phyloP scores from a whole-genome alignment of 2,329 filamentous ascomycete species.

The Alternaria longipes region DNA sequence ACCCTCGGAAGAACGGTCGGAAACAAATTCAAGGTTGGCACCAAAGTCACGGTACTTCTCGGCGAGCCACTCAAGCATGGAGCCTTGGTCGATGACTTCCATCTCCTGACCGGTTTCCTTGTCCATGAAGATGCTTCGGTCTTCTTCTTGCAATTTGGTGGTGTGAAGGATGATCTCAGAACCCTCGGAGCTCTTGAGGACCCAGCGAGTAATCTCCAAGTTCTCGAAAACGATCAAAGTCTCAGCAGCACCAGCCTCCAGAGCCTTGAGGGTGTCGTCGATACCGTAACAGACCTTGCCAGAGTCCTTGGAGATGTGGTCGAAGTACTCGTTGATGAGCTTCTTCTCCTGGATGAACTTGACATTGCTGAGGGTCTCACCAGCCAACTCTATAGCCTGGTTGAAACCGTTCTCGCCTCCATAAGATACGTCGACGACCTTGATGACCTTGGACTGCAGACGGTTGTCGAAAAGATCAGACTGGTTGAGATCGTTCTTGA shows the following conservation, averaged over 20 bases:
- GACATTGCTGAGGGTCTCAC: constrained; percentile 97
- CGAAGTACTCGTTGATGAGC: constrained; percentile 98
- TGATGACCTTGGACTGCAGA: constrained; percentile 94
- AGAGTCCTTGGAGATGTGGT: constrained; percentile 97
- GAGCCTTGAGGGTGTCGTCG: constrained; percentile 94
- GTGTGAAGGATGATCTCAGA: constrained; percentile 81
- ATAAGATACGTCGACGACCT: constrained; percentile 98
- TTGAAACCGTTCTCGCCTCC: constrained; percentile 99
- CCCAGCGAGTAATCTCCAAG: constrained; percentile 91
- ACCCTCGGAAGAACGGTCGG: constrained; percentile 95
- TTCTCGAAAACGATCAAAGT: constrained; percentile 97
- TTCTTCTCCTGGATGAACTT: constrained; percentile 99
- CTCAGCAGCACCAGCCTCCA: constrained; percentile 95
- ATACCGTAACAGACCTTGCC: constrained; percentile 98
- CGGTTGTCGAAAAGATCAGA: constrained; percentile 97
- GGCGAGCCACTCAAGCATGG: constrained; percentile 99
- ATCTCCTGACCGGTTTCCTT: constrained; percentile 96
- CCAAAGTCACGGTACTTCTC: constrained; percentile 99
- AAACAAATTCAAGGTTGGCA: constrained; percentile 94
- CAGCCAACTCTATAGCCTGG: constrained; percentile 94
- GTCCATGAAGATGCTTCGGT: constrained; percentile 90
- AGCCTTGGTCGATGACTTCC: constrained; percentile 86
- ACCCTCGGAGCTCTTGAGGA: constrained; percentile 81
- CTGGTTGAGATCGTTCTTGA: constrained; percentile 98
- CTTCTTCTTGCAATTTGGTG: constrained; percentile 82